These are phyloP conservation scores for Phytophthora chlamydospora DNA, from an alignment of 352 stramenopile genomes.

Conservation along the genomic window DNA sequence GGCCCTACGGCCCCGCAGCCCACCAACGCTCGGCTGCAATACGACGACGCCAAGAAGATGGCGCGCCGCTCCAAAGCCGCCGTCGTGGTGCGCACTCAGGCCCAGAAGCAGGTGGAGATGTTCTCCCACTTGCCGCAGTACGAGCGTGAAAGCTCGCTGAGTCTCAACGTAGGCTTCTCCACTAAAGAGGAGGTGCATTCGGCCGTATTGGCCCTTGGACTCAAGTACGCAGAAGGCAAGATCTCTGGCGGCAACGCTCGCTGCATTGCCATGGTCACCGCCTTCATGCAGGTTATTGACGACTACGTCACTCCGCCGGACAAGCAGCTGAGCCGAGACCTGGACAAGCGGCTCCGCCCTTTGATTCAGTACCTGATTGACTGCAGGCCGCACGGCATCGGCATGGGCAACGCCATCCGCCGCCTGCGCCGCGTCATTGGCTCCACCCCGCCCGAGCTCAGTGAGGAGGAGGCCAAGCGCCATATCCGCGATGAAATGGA, in stretches of 20 bases:
- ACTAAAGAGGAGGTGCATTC: constrained; percentile 89
- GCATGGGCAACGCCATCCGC: constrained; percentile 96
- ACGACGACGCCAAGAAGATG: constrained; percentile 84
- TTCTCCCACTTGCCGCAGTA: constrained; percentile 89
- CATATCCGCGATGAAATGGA: constrained; percentile 92
- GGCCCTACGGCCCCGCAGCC: constrained; percentile 31
- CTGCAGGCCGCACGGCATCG: constrained; percentile 93
- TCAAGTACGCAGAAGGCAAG: constrained; percentile 91
- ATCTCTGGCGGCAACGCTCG: constrained; percentile 92
- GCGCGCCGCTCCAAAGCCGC: constrained; percentile 73
- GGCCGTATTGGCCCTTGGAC: constrained; percentile 88
- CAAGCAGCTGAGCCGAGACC: constrained; percentile 83
- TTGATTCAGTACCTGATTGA: constrained; percentile 96
- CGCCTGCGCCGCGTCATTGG: constrained; percentile 90
- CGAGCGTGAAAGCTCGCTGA: constrained; percentile 79
- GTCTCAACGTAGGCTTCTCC: constrained; percentile 73
- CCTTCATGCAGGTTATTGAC: constrained; percentile 90
- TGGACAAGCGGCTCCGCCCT: constrained; percentile 92
- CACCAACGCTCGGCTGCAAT: constrained; percentile 69
- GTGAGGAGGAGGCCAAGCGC: constrained; percentile 85
- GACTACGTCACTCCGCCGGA: constrained; percentile 88
- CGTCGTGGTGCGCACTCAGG: constrained; percentile 72
- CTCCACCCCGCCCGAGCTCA: constrained; percentile 85
- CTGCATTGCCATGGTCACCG: constrained; percentile 94
- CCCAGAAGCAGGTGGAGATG: constrained; percentile 84